Evolutionary conservation across 805 yeast genomes (phyloP), one percentile per base, ranked within the genome.

Genomic region (Metschnikowia baotianmanensis): DNA sequence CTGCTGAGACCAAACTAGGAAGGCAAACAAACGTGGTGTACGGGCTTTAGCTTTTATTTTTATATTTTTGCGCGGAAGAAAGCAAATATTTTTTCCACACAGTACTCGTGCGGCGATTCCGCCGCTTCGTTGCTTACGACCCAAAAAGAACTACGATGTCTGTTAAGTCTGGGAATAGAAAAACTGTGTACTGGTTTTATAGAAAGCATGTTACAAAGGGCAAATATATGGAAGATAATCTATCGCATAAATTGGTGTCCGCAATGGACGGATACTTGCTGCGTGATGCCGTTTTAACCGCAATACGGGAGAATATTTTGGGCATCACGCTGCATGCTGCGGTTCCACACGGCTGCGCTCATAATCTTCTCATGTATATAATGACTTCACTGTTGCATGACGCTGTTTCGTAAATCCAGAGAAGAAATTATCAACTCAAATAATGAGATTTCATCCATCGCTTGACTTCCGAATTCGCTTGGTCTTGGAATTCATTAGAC

Each of bases 311-410:
- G 32, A 33, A 33, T 31, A 29, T 21, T 21, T 29, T 28, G 36
- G 36, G 42, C 42, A 22, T 27, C 28, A 12, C 11, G 42, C 32
- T 24, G 43, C 38, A 39, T 34, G 38, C 24, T 26, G 22, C 33
- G 29, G 34, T 34, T 34, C 39, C 38, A 34, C 39, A 34, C 43
- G 39, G 43, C 43, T 40, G 32, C 35, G 35, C 43, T 40, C 43
- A 31, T 29, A 29, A 22, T 28, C 16, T 12, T 16, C 28, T 26
- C 29, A 32, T 31, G 32, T 27, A 38, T 21, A 9, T 21, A 27
- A 21, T 26, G 33, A 21, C 28, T 29, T 26, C 36, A 37, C 26
- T 16, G 17, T 17, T 31, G 36, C 40, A 29, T 31, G 34, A 22
- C 23, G n/a, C 15, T n/a, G 30, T 23, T 27, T 13, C 26, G 21